Percentiles rank a stretch among this genome's conserved stretches.
phyloP scores from a whole-genome alignment of 352 stramenopile species.

The Phytophthora cactorum region DNA sequence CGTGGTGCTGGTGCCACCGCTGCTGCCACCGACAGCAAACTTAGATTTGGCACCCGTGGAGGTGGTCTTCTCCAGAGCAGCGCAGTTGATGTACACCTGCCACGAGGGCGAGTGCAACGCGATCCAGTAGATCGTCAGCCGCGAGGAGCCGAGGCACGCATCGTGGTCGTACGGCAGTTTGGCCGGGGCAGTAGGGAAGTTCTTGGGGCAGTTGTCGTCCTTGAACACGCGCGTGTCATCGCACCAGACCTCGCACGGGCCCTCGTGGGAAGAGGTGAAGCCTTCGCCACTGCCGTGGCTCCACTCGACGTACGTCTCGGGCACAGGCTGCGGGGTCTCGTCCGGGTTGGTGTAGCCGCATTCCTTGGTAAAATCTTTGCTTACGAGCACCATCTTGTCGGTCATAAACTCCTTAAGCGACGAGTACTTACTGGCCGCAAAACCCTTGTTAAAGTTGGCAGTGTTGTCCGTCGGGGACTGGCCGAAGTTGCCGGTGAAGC shows the following conservation, averaged over 20 bases:
- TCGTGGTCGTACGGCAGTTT: conserved; percentile 48
- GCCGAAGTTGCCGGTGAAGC: conserved; percentile 28
- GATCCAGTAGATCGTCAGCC: conserved; percentile 49
- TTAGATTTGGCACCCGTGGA: conserved; percentile 35
- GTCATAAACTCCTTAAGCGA: conserved; percentile 34
- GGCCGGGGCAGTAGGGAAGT: conserved; percentile 35
- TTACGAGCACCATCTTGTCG: conserved; percentile 25
- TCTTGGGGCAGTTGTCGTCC: conserved; percentile 42
- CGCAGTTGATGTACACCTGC: conserved; percentile 60
- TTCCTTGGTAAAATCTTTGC: conserved; percentile 24
- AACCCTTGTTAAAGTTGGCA: conserved; percentile 29
- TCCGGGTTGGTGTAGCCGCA: conserved; percentile 39
- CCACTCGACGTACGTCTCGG: conserved; percentile 36
- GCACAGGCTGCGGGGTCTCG: conserved; percentile 20
- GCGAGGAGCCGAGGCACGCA: conserved; percentile 30
- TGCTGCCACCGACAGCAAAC: conserved; percentile 28
- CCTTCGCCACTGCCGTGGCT: conserved; percentile 33
- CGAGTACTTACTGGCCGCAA: conserved; percentile 27
- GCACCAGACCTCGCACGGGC: conserved; percentile 54
- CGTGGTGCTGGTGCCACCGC: conserved; percentile 7
- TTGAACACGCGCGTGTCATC: conserved; percentile 47
- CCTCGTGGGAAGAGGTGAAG: conserved; percentile 46
- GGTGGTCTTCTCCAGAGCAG: conserved; percentile 26
- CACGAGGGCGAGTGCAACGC: conserved; percentile 45
- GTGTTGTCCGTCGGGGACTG: conserved; percentile 26